Evolutionary conservation across 768 basidiomycete species (phyloP).

Genomic region (Russula compacta): DNA sequence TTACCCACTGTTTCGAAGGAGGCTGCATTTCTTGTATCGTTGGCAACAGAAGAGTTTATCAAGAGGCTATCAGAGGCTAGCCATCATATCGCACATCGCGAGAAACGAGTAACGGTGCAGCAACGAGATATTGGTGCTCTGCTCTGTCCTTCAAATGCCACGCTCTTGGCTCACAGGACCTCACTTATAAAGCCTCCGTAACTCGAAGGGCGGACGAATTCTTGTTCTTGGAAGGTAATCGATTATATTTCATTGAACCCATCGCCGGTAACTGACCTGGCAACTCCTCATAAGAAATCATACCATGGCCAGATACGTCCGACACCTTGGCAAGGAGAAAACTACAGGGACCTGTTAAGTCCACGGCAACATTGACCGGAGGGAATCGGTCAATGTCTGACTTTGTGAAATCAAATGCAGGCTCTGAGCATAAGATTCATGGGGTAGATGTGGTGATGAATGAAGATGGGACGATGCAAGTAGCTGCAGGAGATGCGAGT

Average conservation of each 20-base stretch:
- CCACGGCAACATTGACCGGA: conserved; percentile 15
- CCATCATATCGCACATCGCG: conserved; percentile 59
- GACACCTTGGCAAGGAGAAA: conserved; percentile 39
- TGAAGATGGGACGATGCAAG: conserved; percentile 54
- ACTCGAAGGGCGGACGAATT: conserved; percentile 67
- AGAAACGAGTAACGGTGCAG: conserved; percentile 68
- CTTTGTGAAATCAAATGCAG: conserved; percentile 33
- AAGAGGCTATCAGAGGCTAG: conserved; percentile 62
- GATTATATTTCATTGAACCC: neutral
- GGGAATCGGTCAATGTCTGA: conserved; percentile 37
- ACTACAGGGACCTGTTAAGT: conserved; percentile 26
- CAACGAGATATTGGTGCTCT: conserved; percentile 68
- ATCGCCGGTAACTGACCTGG: neutral
- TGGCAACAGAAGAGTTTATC: conserved; percentile 87
- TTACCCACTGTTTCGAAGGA: conserved; percentile 69
- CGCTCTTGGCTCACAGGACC: neutral
- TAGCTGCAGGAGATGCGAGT: conserved; percentile 2
- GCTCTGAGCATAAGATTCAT: conserved; percentile 17
- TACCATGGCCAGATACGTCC: conserved; percentile 38
- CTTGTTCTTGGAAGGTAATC: conserved; percentile 64
- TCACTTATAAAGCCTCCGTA: conserved; percentile 38
- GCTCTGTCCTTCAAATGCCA: neutral
- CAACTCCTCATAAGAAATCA: conserved; percentile 38
- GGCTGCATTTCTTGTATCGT: conserved; percentile 66
- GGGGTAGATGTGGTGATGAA: conserved; percentile 39